Base-by-base conservation (phyloP, 306 rosid species). In the Vigna mungo region DNA sequence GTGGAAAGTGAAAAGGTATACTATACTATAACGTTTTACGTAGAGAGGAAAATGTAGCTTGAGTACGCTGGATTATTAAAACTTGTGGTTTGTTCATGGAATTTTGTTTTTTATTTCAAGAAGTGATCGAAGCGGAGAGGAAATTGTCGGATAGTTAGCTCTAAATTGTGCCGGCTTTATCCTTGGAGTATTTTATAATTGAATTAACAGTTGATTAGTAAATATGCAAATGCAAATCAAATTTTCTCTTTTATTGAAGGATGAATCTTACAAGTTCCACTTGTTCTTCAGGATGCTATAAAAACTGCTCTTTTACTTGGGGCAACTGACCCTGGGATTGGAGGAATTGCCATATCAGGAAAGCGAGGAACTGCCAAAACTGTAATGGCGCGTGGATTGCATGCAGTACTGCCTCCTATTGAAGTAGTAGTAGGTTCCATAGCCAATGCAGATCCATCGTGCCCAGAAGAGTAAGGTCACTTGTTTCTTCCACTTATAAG, bases 281-380 rank as follows among this genome's bases (percentile, higher is more conserved):
- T 77, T 23, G 75, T 64, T 78, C 47, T 84, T 69, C 82, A 92
- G 98, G 98, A 95, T 95, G 92, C 96, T 44, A 89, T 95, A 23
- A 95, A 95, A 84, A 89, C 97, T 67, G 97, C 98, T 68, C 93
- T 94, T 32, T 79, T 94, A 86, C 98, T 92, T 80, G 98, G 98
- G 62, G 96, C 98, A 18, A 86, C 75, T 69, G 97, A 95, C 84
- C 88, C 91, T 62, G 88, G 85, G 68, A 87, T 95, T 72, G 97
- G 98, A 76, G 98, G 98, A 60, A 90, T 90, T 84, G 98, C 97
- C 48, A 92, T 95, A 81, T 89, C 93, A 10, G 98, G 97, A 82
- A 90, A 52, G 86, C 84, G 97, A 61, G 98, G 97, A 82, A 92
- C 98, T 71, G 97, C 96, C 72, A 94, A 94, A 82, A 94, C 98